Evolutionary conservation across 345 rosid species (phyloP).

Genomic region (Eucalyptus regnans): DNA sequence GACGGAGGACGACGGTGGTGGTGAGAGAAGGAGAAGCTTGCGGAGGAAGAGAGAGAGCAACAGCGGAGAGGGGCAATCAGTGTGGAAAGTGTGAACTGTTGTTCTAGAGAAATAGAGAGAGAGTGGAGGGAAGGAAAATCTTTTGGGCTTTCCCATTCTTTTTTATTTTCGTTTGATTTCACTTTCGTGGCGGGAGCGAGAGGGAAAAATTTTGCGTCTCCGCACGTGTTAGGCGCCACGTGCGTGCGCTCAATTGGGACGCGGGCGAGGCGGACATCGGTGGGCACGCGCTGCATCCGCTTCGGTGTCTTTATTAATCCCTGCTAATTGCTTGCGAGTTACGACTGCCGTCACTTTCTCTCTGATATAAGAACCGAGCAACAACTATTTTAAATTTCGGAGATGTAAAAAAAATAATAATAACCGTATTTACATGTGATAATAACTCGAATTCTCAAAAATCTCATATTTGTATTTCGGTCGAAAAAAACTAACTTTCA

Average conservation of each 20-base stretch:
- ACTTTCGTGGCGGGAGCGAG: background rate
- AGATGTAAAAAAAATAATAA: background rate
- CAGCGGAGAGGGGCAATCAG: background rate
- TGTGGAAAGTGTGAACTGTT: background rate
- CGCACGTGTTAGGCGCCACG: background rate
- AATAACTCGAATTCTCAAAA: background rate
- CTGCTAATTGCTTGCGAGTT: background rate
- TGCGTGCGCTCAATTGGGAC: background rate
- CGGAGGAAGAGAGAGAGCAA: background rate
- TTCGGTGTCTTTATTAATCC: background rate
- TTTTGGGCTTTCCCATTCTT: background rate
- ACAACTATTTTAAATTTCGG: background rate
- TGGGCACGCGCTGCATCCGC: background rate
- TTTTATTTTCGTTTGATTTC: background rate
- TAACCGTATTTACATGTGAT: background rate
- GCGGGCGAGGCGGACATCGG: background rate
- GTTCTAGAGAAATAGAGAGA: background rate
- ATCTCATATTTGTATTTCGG: accelerated
- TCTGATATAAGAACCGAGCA: background rate
- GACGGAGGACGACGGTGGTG: constrained; percentile 3
- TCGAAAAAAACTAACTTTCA: too few relatives aligned
- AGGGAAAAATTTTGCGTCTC: background rate
- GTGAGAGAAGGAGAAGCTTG: constrained; percentile 14
- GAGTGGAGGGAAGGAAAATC: background rate
- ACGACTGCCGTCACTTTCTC: background rate